phyloP scores from a whole-genome alignment of 148 eudicot species.

The Diospyros lotus region DNA sequence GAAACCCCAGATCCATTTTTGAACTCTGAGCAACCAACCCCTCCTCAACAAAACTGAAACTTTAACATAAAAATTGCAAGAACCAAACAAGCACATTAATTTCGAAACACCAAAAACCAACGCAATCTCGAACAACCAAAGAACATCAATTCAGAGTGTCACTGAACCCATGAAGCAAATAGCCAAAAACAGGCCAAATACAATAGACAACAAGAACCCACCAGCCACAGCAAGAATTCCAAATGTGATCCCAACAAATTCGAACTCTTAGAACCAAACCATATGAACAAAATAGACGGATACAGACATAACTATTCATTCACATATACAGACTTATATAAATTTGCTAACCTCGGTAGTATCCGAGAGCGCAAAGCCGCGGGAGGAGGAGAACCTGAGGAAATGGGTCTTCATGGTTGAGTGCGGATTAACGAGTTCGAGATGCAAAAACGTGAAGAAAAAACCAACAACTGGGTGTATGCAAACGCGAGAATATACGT shows the following conservation, averaged over 20 bases:
- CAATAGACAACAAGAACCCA: neutral
- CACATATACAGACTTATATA: slow-evolving; percentile 8
- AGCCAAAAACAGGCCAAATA: neutral
- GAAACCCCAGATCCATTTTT: slow-evolving; percentile 10
- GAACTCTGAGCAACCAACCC: slow-evolving; percentile 11
- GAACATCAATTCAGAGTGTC: neutral
- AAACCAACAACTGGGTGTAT: neutral
- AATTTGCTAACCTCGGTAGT: slow-evolving; percentile 12
- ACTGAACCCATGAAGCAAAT: slow-evolving; percentile 1
- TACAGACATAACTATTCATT: neutral
- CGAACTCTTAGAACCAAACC: slow-evolving; percentile 6
- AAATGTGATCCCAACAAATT: slow-evolving; percentile 22
- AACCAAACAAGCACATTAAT: slow-evolving; percentile 15
- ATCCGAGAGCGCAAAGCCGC: slow-evolving; percentile 3
- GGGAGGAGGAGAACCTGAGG: slow-evolving; percentile 16
- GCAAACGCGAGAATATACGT: neutral
- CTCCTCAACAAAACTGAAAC: slow-evolving; percentile 4
- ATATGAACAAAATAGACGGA: neutral
- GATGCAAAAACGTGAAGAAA: slow-evolving; percentile 18
- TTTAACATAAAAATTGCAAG: neutral
- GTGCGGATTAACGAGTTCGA: slow-evolving; percentile 16
- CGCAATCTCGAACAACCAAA: slow-evolving; percentile 5
- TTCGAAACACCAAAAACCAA: slow-evolving; percentile 9
- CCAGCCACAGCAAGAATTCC: slow-evolving; percentile 7
- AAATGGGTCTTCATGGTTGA: slow-evolving; percentile 21